phyloP scores from a whole-genome alignment of 2,329 filamentous ascomycete genomes.

The Pseudogymnoascus sp. region DNA sequence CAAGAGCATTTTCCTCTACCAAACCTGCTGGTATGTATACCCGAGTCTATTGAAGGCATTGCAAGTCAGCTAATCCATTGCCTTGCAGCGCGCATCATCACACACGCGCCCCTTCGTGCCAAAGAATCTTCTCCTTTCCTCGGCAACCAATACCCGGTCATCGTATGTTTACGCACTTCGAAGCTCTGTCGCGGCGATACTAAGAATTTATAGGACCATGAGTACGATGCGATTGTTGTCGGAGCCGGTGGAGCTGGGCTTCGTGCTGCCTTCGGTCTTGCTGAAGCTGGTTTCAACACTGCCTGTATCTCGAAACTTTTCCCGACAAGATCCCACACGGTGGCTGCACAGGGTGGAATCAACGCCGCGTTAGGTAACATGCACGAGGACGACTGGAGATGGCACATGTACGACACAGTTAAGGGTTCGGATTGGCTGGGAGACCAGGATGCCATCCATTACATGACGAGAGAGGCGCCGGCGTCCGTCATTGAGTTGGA shows the following conservation, averaged over 20 bases:
- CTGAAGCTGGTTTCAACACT: constrained; percentile 83
- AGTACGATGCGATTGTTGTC: constrained; percentile 96
- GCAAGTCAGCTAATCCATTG: constrained; percentile 14
- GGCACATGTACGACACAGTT: constrained; percentile 99
- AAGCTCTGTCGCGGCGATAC: constrained; percentile 10
- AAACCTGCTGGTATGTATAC: constrained; percentile 59
- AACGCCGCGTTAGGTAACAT: constrained; percentile 88
- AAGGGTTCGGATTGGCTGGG: constrained; percentile 97
- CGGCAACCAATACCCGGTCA: constrained; percentile 85
- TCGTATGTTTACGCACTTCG: constrained; percentile 43
- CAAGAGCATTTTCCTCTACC: constrained; percentile 79
- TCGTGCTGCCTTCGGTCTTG: constrained; percentile 75
- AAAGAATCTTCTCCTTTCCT: constrained; percentile 87
- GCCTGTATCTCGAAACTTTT: constrained; percentile 83
- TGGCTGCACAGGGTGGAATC: constrained; percentile 75
- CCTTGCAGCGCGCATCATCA: constrained; percentile 67
- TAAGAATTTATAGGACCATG: constrained; percentile 63
- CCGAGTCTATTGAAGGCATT: constrained; percentile 6
- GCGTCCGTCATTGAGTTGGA: constrained; percentile 89
- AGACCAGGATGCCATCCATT: constrained; percentile 96
- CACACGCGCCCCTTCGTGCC: constrained; percentile 75
- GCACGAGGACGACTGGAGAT: constrained; percentile 97
- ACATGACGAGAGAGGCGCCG: constrained; percentile 94
- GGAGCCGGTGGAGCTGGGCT: constrained; percentile 75
- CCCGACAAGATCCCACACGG: constrained; percentile 76